These are phyloP conservation scores for Gossypium longicalyx DNA, from an alignment of 345 rosid species.

Conservation along the genomic window DNA sequence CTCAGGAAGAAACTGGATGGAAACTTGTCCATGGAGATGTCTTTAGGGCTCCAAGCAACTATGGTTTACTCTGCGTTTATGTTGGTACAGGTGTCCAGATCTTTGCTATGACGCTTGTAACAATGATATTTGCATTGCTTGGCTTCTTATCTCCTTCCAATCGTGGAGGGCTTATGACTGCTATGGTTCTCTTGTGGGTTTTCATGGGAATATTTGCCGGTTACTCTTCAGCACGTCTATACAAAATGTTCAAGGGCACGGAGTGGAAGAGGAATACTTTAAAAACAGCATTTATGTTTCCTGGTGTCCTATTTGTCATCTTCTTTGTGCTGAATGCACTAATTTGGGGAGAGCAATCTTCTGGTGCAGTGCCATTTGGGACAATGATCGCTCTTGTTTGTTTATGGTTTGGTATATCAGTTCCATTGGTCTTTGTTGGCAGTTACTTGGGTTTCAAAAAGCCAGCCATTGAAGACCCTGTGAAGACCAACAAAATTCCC, in stretches of 20 bases:
- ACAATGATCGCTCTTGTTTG: constrained; percentile 95
- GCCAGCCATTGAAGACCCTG: constrained; percentile 84
- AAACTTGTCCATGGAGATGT: constrained; percentile 95
- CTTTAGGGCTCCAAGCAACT: constrained; percentile 81
- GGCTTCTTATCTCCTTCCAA: constrained; percentile 95
- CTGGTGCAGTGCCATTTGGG: constrained; percentile 95
- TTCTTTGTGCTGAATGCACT: constrained; percentile 86
- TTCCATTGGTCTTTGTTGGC: constrained; percentile 89
- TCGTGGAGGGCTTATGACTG: constrained; percentile 98
- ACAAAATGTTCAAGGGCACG: constrained; percentile 92
- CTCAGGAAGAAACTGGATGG: constrained; percentile 99
- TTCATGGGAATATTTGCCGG: constrained; percentile 96
- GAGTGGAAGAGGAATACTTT: constrained; percentile 92
- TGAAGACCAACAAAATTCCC: constrained; percentile 92
- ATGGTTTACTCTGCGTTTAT: constrained; percentile 79
- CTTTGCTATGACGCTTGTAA: constrained; percentile 87
- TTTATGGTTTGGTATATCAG: constrained; percentile 97
- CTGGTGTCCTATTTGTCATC: constrained; percentile 69
- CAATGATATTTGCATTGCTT: constrained; percentile 89
- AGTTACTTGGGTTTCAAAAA: constrained; percentile 92
- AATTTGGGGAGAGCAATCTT: constrained; percentile 92
- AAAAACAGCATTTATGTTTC: constrained; percentile 93
- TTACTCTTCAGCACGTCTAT: constrained; percentile 78
- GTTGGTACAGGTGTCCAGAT: constrained; percentile 94
- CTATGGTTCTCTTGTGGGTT: constrained; percentile 98